phyloP scores from a whole-genome alignment of 2,329 filamentous ascomycete genomes.

The Xylaria polymorpha region DNA sequence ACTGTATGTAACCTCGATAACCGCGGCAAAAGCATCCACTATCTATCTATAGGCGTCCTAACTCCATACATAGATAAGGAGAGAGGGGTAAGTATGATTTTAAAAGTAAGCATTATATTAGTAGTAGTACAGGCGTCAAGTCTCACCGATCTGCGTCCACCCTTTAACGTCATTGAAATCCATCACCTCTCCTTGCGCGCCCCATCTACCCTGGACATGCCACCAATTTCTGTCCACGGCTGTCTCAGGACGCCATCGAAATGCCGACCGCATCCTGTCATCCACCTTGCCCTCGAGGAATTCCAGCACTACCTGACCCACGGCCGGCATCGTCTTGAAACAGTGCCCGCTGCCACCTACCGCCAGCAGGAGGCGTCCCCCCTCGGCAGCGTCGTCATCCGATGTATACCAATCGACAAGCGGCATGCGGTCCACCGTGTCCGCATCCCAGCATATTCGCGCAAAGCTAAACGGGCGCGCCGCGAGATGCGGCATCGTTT shows the following conservation, averaged over 20 bases:
- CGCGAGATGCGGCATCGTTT: slow-evolving; percentile 65
- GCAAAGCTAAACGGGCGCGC: slow-evolving; percentile 61
- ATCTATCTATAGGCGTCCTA: too few species aligned
- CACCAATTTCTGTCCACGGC: slow-evolving; percentile 54
- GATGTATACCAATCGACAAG: slow-evolving; percentile 62
- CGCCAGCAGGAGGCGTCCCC: slow-evolving; percentile 53
- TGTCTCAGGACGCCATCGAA: slow-evolving; percentile 64
- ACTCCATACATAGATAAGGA: too few species aligned
- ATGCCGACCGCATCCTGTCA: slow-evolving; percentile 54
- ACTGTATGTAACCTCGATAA: too few species aligned
- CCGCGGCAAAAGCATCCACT: too few species aligned
- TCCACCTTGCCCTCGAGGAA: slow-evolving; percentile 59
- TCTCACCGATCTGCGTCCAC: slow-evolving; percentile 52
- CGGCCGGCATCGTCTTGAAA: slow-evolving; percentile 63
- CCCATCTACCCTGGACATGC: slow-evolving; percentile 61
- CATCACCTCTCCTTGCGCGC: slow-evolving; percentile 60
- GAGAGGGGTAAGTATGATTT: too few species aligned
- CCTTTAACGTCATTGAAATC: slow-evolving; percentile 58
- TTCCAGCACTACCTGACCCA: slow-evolving; percentile 63
- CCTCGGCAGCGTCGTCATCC: slow-evolving; percentile 44
- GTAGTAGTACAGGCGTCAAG: not conserved
- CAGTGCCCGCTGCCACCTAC: slow-evolving; percentile 64
- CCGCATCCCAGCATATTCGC: slow-evolving; percentile 67
- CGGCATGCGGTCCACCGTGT: slow-evolving; percentile 65
- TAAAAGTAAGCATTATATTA: too few species aligned